Base-by-base conservation (phyloP, 257 asterid genomes). In the Euphrasia confusa region DNA sequence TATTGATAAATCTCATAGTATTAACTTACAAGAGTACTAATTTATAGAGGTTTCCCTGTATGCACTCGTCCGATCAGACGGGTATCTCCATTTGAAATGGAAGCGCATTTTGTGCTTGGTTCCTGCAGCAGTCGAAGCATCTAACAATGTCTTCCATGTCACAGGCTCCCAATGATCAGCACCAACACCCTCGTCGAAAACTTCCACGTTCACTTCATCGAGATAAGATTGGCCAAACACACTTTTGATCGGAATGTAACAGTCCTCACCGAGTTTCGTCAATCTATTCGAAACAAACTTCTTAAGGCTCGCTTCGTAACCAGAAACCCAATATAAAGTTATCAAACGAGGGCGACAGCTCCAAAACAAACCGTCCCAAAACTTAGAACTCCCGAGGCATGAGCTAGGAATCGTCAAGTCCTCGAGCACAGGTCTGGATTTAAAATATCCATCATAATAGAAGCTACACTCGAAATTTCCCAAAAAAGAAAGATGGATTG, bases 151-250 rank as follows among this genome's bases (percentile, higher is more conserved):
- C 56, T 44, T 26, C 66, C 40, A 45, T 7, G 42, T n/a, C 45
- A 63, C 28, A 8, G 71, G 71, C 9, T 6, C 64, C 71, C 71
- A 66, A 58, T 57, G 24, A 21, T 21, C 24, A 21, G 24, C 58
- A 1, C 13, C 5, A 44, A 30, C 57, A 39, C 47, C 12, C 5
- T 33, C 45, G 13, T 68, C 55, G 24, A 26, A 60, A 10, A 60
- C 3, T 37, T 68, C 72, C 2, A 24, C 32, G 13, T 2, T 60
- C 18, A 59, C 72, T 33, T 48, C 56, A 66, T 18, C 42, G 12
- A 70, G 39, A 17, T 12, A 32, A 55, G 3, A 7, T 21, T 14
- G 10, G 14, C 45, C 54, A 37, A n/a, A 42, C n/a, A 63, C 1
- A 32, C 4, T 62, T 13, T 0, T 13, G 57, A 7, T 17, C 10